Evolutionary conservation across 169 alveolate genomes (phyloP).

Genomic region (Theileria annulata): DNA sequence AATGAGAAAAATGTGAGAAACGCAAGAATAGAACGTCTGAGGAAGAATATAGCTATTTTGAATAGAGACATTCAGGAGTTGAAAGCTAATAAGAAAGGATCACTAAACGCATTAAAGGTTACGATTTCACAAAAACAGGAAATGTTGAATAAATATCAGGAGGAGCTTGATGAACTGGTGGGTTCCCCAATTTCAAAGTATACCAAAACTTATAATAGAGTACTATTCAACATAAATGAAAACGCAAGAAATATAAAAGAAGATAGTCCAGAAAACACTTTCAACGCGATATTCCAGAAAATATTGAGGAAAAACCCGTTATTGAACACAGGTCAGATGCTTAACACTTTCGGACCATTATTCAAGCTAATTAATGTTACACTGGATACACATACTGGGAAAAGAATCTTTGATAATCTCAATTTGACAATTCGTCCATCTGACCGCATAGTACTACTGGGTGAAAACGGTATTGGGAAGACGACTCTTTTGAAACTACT

Average conservation of each 20-base stretch:
- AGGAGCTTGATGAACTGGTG: conserved; percentile 9
- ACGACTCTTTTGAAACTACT: conserved; percentile 69
- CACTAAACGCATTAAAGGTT: conserved; percentile 24
- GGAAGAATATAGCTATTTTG: conserved; percentile 14
- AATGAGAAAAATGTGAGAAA: background rate
- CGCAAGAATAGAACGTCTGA: conserved; percentile 25
- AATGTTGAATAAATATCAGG: conserved; percentile 35
- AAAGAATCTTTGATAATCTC: conserved; percentile 55
- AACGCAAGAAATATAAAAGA: background rate
- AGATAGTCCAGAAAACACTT: conserved; percentile 10
- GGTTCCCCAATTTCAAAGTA: conserved; percentile 37
- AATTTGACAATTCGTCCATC: conserved; percentile 55
- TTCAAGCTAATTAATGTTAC: conserved; percentile 57
- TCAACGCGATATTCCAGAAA: conserved; percentile 48
- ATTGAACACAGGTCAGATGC: conserved; percentile 59
- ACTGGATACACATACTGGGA: conserved; percentile 48
- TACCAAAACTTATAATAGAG: conserved; percentile 35
- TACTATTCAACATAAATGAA: conserved; percentile 4
- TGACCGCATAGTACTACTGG: conserved; percentile 66
- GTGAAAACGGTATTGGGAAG: conserved; percentile 77
- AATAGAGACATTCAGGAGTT: conserved; percentile 18
- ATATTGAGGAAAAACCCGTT: conserved; percentile 49
- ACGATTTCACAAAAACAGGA: conserved; percentile 39
- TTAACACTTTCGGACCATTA: conserved; percentile 42
- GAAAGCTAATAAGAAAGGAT: conserved; percentile 29